Conservation (phyloP, 225 moss, liverwort and hornwort genomes). For the Pleurozium schreberi region DNA sequence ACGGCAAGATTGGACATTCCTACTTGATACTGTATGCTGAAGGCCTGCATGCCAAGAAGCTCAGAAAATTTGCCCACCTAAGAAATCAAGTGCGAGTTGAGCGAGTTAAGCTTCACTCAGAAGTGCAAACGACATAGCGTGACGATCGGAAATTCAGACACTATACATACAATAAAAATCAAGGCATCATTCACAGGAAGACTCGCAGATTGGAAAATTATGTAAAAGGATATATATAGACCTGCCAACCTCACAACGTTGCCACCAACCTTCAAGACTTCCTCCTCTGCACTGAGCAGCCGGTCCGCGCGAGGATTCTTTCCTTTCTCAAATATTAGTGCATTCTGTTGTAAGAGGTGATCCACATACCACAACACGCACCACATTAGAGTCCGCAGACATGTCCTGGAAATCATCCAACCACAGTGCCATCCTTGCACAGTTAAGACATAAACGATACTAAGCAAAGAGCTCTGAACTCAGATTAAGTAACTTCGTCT, state of each 20-base stretch:
- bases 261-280: constrained; percentile 72
- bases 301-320: constrained; percentile 53
- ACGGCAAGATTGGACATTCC: neutral
- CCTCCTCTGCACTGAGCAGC: constrained; percentile 77
- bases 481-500: neutral
- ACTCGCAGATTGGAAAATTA: neutral
- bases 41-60: neutral
- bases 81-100: neutral
- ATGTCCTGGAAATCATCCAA: neutral
- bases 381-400: neutral
- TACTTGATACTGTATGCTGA: neutral
- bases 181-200: neutral
- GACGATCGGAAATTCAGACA: neutral
- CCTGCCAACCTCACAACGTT: constrained; percentile 82
- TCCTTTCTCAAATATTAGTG: constrained; percentile 33
- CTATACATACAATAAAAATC: neutral
- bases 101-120: neutral
- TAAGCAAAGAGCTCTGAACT: neutral
- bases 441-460: neutral
- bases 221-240: constrained; percentile 80
- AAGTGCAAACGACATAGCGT: neutral
- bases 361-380: neutral
- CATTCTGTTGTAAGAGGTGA: constrained; percentile 10
- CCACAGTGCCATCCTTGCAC: neutral
- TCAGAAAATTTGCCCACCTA: neutral